These are phyloP conservation scores for Pascua sp. DNA, from an alignment of 1,284 basidiomycete species.

Conservation along the genomic window DNA sequence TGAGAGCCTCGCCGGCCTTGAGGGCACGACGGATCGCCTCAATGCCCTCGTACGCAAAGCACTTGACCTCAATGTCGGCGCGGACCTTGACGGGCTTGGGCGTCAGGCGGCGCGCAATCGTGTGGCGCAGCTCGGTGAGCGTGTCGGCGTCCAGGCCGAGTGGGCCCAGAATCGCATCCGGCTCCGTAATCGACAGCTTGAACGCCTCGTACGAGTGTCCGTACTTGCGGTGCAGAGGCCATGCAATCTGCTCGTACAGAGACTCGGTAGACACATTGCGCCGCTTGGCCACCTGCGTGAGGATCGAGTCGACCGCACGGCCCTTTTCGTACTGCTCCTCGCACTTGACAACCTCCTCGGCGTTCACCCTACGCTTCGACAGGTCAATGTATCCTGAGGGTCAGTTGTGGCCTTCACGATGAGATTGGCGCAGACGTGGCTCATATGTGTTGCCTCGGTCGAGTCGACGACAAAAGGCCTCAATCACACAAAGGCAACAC, in stretches of 20 bases:
- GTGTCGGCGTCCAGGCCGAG: constrained; percentile 60
- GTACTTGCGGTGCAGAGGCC: constrained; percentile 89
- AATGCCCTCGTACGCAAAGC: constrained; percentile 95
- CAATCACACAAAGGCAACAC: too few relatives aligned
- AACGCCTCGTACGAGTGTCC: constrained; percentile 98
- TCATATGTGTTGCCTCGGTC: neutral
- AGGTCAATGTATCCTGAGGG: constrained; percentile 91
- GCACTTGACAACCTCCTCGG: constrained; percentile 97
- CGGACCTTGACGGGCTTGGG: constrained; percentile 99
- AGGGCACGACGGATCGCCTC: constrained; percentile 94
- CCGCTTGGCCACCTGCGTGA: constrained; percentile 90
- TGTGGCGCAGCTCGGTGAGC: constrained; percentile 67
- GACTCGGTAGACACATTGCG: constrained; percentile 56
- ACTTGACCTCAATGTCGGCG: constrained; percentile 95
- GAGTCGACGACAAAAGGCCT: too few relatives aligned
- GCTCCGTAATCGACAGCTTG: constrained; percentile 89
- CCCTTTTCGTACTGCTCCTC: constrained; percentile 99
- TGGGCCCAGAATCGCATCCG: constrained; percentile 75
- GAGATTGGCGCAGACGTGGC: neutral
- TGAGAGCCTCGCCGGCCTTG: constrained; percentile 77
- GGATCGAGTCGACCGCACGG: constrained; percentile 88
- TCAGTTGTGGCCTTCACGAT: neutral
- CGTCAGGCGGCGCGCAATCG: constrained; percentile 90
- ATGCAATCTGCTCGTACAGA: constrained; percentile 86
- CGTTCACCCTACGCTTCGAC: constrained; percentile 97